A percentile compares a stretch with the other conserved stretches of the same genome.
Evolutionary conservation across 2,329 filamentous ascomycete genomes (phyloP).

Genomic region (Penicillium sumatraense): DNA sequence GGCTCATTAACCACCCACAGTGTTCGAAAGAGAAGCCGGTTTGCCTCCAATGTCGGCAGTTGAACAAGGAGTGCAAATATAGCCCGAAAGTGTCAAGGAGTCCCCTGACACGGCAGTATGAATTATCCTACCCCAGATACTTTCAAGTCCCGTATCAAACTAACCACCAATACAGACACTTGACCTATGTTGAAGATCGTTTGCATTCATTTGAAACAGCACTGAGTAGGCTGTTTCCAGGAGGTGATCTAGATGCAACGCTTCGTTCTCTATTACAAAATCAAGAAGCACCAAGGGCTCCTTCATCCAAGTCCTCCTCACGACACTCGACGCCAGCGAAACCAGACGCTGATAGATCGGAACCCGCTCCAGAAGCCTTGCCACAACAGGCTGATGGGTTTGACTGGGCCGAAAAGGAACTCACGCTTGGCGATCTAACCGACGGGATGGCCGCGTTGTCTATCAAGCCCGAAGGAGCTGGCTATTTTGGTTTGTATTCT

Average conservation of each 20-base stretch:
- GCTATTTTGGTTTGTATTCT: slow-evolving; percentile 40
- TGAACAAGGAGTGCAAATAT: slow-evolving; percentile 47
- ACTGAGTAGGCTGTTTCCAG: slow-evolving; percentile 43
- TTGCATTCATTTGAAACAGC: slow-evolving; percentile 45
- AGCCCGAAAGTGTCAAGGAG: slow-evolving; percentile 48
- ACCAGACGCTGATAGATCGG: slow-evolving; percentile 37
- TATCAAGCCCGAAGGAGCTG: slow-evolving; percentile 45
- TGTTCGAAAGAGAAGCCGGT: slow-evolving; percentile 48
- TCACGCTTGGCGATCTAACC: slow-evolving; percentile 43
- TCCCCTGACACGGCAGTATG: slow-evolving; percentile 48
- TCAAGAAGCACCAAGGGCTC: slow-evolving; percentile 36
- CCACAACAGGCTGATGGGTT: slow-evolving; percentile 46
- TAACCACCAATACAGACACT: slow-evolving; percentile 34
- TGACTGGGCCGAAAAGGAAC: slow-evolving; percentile 45
- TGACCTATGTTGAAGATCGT: slow-evolving; percentile 47
- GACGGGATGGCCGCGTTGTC: slow-evolving; percentile 48
- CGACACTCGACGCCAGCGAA: slow-evolving; percentile 43
- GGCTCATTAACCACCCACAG: slow-evolving; percentile 26
- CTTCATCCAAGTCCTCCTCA: slow-evolving; percentile 44
- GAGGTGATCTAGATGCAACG: slow-evolving; percentile 45
- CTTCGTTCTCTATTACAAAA: slow-evolving; percentile 44
- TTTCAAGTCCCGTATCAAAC: slow-evolving; percentile 11
- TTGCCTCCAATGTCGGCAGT: slow-evolving; percentile 45
- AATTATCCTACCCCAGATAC: slow-evolving; percentile 12
- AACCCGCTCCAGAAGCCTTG: slow-evolving; percentile 49